A percentile compares a stretch with the other conserved stretches of the same genome.
Conservation (phyloP, 2,329 filamentous ascomycete genomes). For the Mycosphaerella arachidis region DNA sequence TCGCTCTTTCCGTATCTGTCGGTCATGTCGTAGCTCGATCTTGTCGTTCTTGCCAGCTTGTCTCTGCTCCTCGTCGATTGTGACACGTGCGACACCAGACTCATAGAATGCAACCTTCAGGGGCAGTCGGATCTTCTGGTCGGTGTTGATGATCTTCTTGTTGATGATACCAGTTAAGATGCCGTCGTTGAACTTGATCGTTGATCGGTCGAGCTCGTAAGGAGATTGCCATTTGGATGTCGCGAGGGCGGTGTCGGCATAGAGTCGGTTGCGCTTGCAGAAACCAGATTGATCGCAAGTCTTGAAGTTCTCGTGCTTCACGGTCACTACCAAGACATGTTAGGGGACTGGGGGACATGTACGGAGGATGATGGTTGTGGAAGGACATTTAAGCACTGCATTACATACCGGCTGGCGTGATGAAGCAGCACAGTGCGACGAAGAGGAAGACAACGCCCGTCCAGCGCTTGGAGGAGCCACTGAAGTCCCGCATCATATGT, state of each 20-base stretch:
- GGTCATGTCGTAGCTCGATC: constrained; percentile 80
- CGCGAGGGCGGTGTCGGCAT: constrained; percentile 70
- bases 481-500: constrained; percentile 19
- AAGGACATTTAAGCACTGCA: background rate
- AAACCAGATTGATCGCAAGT: constrained; percentile 94
- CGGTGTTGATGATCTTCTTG: constrained; percentile 65
- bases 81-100: constrained; percentile 81
- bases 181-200: constrained; percentile 72
- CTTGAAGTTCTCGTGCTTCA: constrained; percentile 97
- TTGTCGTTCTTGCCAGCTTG: constrained; percentile 85
- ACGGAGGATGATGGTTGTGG: no score
- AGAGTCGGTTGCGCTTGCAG: constrained; percentile 89
- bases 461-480: constrained; percentile 55
- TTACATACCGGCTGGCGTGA: constrained; percentile 60
- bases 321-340: constrained; percentile 55
- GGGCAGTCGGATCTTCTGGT: constrained; percentile 71
- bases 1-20: constrained; percentile 79
- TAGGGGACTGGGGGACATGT: background rate
- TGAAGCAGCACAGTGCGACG: constrained; percentile 54
- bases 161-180: constrained; percentile 74
- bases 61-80: constrained; percentile 85
- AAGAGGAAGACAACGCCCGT: constrained; percentile 59
- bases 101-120: constrained; percentile 83
- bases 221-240: constrained; percentile 71
- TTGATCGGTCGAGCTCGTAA: constrained; percentile 69